These are phyloP conservation scores for Pythium brachiatum DNA, from an alignment of 352 stramenopile genomes.

Conservation along the genomic window DNA sequence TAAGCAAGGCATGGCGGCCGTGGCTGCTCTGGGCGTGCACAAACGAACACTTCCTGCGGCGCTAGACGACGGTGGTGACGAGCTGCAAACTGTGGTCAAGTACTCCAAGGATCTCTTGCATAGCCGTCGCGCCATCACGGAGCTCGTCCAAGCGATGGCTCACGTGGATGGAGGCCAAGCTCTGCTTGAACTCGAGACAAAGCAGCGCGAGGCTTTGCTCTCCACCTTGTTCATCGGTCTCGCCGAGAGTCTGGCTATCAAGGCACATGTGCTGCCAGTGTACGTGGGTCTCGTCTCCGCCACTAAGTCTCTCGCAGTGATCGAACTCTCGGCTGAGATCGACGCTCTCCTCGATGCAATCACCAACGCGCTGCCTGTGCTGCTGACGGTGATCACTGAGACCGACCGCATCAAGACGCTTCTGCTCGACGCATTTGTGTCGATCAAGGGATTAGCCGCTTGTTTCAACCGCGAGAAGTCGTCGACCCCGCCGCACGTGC, in stretches of 20 bases:
- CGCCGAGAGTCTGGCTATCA: slow-evolving; percentile 49
- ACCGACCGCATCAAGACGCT: slow-evolving; percentile 41
- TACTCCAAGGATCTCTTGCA: slow-evolving; percentile 43
- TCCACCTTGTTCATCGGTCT: slow-evolving; percentile 52
- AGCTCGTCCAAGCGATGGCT: slow-evolving; percentile 44
- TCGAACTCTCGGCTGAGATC: slow-evolving; percentile 47
- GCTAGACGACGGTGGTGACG: slow-evolving; percentile 33
- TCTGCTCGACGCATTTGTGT: slow-evolving; percentile 60
- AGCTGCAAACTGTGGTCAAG: slow-evolving; percentile 37
- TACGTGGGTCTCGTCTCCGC: slow-evolving; percentile 49
- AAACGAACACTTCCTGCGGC: slow-evolving; percentile 34
- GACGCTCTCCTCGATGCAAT: slow-evolving; percentile 43
- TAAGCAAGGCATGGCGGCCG: slow-evolving; percentile 54
- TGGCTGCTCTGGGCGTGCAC: slow-evolving; percentile 48
- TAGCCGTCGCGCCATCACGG: slow-evolving; percentile 43
- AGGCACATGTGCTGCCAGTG: slow-evolving; percentile 47
- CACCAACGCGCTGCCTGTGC: slow-evolving; percentile 38
- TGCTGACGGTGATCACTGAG: slow-evolving; percentile 45
- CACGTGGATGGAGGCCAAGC: slow-evolving; percentile 31
- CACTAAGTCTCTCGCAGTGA: slow-evolving; percentile 45
- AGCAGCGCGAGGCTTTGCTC: slow-evolving; percentile 67
- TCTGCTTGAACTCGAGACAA: slow-evolving; percentile 46
- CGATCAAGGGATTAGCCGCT: slow-evolving; percentile 49
- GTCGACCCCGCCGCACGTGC: slow-evolving; percentile 38
- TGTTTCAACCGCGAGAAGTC: slow-evolving; percentile 64